Evolutionary conservation across 495 filamentous ascomycete genomes (phyloP), one percentile per base, ranked within the genome.

Genomic region (Trichoderma virens): DNA sequence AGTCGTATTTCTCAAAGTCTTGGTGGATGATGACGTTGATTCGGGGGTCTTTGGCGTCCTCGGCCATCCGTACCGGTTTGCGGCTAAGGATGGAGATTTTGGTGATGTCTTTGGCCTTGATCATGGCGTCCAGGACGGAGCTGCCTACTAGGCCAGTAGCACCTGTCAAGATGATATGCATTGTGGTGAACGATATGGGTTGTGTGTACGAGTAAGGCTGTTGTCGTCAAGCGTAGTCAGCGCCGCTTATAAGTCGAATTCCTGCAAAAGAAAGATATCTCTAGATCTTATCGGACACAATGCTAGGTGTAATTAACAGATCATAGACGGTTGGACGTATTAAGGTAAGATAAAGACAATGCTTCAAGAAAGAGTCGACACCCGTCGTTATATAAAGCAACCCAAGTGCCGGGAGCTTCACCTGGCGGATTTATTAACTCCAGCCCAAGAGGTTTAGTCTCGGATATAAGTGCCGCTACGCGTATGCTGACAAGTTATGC

Each of bases 101-200:
- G 43, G 80, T 80, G 65, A 91, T 70, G 2, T 76, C 71, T 27
- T 77, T 74, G 34, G 77, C 83, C 59, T 75, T 78, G 63, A 91
- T 78, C 80, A 90, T 88, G 62, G 81, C 77, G 62, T 86, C 80
- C 1, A 91, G 79, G 27, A 85, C 82, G 28, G 76, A 83, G 5
- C 82, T 84, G 73, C 89, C 88, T 20, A 90, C 84, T 4, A 90
- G 80, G 65, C 89, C 89, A 0, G 88, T 92, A 8, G 88, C 88
- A 39, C 89, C 89, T 0, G 89, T 91, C 45, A 91, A 81, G 62
- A 92, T 86, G 64, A 92, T 76, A 78, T 89, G 88, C 86, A 90
- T 89, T 45, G n/a, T 31, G 60, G 3, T 35, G 51, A 56, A 5
- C n/a, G n/a, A 9, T 35, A 4, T 56, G 51, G 2, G 51, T 3